Percentiles rank a stretch among this genome's conserved stretches.
Conservation (phyloP, 129 eudicot genomes). For the Arctium minus region DNA sequence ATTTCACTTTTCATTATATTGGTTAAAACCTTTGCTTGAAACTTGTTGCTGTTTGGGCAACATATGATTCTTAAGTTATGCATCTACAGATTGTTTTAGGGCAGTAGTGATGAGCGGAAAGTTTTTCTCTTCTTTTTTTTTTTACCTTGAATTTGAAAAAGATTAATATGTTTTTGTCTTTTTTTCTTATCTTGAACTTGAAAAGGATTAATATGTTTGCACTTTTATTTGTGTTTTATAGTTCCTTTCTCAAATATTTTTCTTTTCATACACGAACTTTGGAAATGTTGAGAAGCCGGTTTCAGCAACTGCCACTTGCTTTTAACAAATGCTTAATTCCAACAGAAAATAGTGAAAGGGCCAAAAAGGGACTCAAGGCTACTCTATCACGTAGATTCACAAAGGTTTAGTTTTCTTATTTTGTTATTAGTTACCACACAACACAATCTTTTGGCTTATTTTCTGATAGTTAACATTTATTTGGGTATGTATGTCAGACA, state of each 20-base stretch:
- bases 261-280: constrained; percentile 72
- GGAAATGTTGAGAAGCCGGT: constrained; percentile 82
- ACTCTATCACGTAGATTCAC: constrained; percentile 59
- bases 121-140: no score
- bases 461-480: not conserved
- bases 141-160: no score
- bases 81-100: no score
- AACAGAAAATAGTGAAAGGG: constrained; percentile 50
- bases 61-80: no score
- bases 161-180: no score
- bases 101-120: no score
- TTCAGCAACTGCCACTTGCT: constrained; percentile 75
- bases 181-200: no score
- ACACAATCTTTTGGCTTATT: not conserved
- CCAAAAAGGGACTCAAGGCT: constrained; percentile 79
- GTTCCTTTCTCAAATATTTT: not conserved
- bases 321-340: constrained; percentile 70
- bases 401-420: constrained; percentile 42
- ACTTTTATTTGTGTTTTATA: not conserved
- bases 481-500: constrained; percentile 37
- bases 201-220: no score
- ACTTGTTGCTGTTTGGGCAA: no score
- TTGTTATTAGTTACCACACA: not conserved
- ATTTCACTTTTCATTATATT: no score
- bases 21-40: no score